phyloP scores from a whole-genome alignment of 192 early-diverging fungal species.

The Podila verticillata region DNA sequence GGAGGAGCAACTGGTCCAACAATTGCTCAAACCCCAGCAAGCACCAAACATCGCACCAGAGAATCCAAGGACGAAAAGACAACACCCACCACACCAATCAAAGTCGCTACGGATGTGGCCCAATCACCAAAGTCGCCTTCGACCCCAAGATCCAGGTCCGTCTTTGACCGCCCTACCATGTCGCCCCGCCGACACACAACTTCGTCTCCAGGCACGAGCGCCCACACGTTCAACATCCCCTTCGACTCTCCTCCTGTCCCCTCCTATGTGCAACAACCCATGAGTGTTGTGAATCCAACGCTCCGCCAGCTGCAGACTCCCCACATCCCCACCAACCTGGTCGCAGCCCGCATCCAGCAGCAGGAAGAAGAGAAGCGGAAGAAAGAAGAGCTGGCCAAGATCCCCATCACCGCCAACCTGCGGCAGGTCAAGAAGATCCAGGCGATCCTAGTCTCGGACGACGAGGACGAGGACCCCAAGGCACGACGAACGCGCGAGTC shows the following conservation, averaged over 20 bases:
- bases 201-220: neutral
- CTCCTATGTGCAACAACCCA: slow-evolving; percentile 8
- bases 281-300: slow-evolving; percentile 35
- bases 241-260: slow-evolving; percentile 4
- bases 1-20: neutral
- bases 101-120: neutral
- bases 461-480: slow-evolving; percentile 21
- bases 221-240: neutral
- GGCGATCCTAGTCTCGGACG: slow-evolving; percentile 34
- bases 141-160: slow-evolving; percentile 4
- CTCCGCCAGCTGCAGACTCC: slow-evolving; percentile 43
- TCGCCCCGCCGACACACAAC: slow-evolving; percentile 46
- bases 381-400: slow-evolving; percentile 43
- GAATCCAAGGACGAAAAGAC: neutral
- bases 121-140: neutral
- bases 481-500: neutral
- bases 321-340: slow-evolving; percentile 41
- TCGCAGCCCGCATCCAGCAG: slow-evolving; percentile 44
- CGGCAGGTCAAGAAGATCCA: slow-evolving; percentile 46
- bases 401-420: slow-evolving; percentile 47
- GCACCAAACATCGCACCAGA: neutral
- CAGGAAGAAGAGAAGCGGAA: slow-evolving; percentile 33
- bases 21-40: neutral
- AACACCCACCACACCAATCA: neutral
- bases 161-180: slow-evolving; percentile 19